These are phyloP conservation scores for Paramyrothecium sp. DNA, from an alignment of 2,329 filamentous ascomycete genomes.

Conservation along the genomic window DNA sequence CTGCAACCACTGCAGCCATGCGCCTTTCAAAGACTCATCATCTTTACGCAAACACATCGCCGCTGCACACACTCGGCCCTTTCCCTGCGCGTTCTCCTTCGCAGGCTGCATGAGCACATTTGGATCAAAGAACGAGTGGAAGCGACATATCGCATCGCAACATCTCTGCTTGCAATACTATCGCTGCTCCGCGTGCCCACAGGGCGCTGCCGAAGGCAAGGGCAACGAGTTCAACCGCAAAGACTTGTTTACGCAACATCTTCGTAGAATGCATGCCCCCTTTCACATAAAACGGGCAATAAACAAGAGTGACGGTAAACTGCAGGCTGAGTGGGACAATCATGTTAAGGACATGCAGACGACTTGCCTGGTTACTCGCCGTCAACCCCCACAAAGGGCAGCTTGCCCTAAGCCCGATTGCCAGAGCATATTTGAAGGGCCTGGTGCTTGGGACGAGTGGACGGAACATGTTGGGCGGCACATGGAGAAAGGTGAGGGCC, in stretches of 20 bases:
- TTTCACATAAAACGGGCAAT: constrained; percentile 60
- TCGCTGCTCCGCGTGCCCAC: constrained; percentile 60
- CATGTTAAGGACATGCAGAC: constrained; percentile 69
- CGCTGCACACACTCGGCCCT: constrained; percentile 69
- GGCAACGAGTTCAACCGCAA: constrained; percentile 85
- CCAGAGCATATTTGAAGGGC: constrained; percentile 65
- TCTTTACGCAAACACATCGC: constrained; percentile 66
- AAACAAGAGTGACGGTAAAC: constrained; percentile 55
- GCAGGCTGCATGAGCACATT: constrained; percentile 85
- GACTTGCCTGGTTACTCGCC: constrained; percentile 69
- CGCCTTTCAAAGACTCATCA: constrained; percentile 66
- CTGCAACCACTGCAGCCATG: constrained; percentile 60
- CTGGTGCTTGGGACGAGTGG: constrained; percentile 80
- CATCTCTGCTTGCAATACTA: constrained; percentile 73
- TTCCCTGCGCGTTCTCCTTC: constrained; percentile 81
- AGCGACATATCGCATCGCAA: constrained; percentile 87
- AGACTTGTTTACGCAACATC: constrained; percentile 91
- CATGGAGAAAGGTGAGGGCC: constrained; percentile 72
- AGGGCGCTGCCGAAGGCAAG: constrained; percentile 52
- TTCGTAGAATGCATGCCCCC: constrained; percentile 88
- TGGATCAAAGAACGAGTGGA: constrained; percentile 96
- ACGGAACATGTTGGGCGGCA: constrained; percentile 92
- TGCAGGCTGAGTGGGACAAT: constrained; percentile 62
- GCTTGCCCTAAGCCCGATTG: constrained; percentile 74
- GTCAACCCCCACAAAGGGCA: constrained; percentile 68